These are phyloP conservation scores for Yarrowia sp. DNA, from an alignment of 805 yeast species.

Conservation along the genomic window DNA sequence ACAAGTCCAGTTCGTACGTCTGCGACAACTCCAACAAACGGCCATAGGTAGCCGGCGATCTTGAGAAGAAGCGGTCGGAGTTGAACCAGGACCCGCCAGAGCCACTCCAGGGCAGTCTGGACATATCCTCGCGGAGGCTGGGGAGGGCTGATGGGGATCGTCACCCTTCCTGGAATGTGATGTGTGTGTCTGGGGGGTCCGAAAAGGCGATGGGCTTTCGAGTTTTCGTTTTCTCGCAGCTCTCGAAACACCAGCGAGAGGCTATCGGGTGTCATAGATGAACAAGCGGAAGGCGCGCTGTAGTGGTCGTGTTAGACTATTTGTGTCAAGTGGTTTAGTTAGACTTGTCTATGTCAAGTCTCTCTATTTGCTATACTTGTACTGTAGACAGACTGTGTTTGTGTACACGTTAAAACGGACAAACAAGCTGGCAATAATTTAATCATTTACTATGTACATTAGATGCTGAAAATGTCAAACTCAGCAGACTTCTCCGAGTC, in stretches of 20 bases:
- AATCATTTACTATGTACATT: conserved; percentile 15
- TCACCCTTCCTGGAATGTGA: not conserved
- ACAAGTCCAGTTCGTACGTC: conserved; percentile 7
- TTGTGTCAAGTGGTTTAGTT: not conserved
- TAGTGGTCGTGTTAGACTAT: too few relatives aligned
- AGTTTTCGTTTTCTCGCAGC: not conserved
- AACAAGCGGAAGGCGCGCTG: conserved; percentile 5
- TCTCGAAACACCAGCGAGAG: not conserved
- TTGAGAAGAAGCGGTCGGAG: conserved; percentile 4
- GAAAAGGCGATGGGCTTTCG: not conserved
- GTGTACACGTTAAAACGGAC: too few relatives aligned
- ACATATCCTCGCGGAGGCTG: not conserved
- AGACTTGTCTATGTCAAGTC: too few relatives aligned
- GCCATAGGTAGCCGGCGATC: conserved; percentile 4
- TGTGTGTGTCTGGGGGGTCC: not conserved
- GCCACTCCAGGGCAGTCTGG: not conserved
- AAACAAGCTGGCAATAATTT: not conserved
- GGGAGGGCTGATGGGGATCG: not conserved
- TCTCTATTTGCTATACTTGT: too few relatives aligned
- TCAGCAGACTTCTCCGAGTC: not conserved
- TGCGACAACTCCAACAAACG: not conserved
- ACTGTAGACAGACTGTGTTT: too few relatives aligned
- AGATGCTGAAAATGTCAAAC: conserved; percentile 16
- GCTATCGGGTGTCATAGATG: conserved; percentile 1
- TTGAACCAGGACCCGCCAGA: not conserved